A percentile compares a stretch with the other conserved stretches of the same genome.
Conservation (phyloP, 2,329 filamentous ascomycete genomes). For the Hypoxylon sp. region DNA sequence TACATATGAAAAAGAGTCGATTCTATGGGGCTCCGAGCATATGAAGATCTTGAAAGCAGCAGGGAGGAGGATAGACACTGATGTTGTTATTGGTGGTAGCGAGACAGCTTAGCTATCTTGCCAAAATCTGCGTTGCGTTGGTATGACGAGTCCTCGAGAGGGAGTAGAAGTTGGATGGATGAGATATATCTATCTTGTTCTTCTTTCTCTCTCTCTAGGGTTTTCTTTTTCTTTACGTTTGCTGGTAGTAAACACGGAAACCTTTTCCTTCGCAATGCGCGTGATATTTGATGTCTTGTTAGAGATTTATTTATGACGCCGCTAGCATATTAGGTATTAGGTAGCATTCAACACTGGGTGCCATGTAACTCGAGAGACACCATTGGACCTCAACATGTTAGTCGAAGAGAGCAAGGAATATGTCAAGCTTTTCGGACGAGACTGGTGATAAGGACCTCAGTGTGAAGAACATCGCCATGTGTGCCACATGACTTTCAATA, state of each 20-base stretch:
- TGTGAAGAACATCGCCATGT: no score
- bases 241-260: slow-evolving; percentile 34
- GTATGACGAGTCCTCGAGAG: not conserved
- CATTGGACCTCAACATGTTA: no score
- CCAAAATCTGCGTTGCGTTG: slow-evolving; percentile 3
- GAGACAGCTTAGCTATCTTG: not conserved
- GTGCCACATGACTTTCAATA: no score
- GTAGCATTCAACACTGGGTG: no score
- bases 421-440: no score
- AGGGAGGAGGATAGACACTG: not conserved
- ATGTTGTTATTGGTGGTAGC: not conserved
- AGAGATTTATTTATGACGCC: not conserved
- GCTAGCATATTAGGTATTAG: no score
- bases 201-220: slow-evolving; percentile 16
- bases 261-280: slow-evolving; percentile 6
- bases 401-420: no score
- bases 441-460: no score
- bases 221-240: slow-evolving; percentile 22
- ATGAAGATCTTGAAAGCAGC: not conserved
- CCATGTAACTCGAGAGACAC: no score
- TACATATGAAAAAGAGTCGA: not conserved
- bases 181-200: slow-evolving; percentile 36
- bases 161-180: slow-evolving; percentile 31
- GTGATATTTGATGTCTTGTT: not conserved
- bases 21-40: not conserved